Conservation (phyloP, 1,284 basidiomycete species). For the Ustilago curta region DNA sequence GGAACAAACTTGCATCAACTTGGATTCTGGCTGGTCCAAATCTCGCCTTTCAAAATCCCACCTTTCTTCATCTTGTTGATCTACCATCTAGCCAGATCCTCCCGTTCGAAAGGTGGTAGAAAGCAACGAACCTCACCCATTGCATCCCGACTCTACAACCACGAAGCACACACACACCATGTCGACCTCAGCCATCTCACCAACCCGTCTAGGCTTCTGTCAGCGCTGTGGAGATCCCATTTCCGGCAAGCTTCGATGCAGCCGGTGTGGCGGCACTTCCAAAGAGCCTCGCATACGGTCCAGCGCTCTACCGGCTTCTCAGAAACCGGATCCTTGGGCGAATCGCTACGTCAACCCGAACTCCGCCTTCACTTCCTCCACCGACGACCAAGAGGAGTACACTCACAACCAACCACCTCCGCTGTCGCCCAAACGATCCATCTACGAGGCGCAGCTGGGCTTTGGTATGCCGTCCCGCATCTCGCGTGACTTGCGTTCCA, state of each 20-base stretch:
- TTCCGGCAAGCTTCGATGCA: slow-evolving; percentile 37
- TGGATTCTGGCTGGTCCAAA: not conserved
- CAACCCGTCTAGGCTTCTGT: slow-evolving; percentile 34
- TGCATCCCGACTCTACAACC: not conserved
- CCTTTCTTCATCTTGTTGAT: slow-evolving; percentile 6
- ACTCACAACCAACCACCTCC: slow-evolving; percentile 28
- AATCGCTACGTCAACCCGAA: slow-evolving; percentile 27
- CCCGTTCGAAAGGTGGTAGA: not conserved
- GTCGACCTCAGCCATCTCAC: slow-evolving; percentile 13
- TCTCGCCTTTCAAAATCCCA: slow-evolving; percentile 4
- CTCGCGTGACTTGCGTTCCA: slow-evolving; percentile 41
- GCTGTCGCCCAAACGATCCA: slow-evolving; percentile 28
- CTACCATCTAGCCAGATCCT: slow-evolving; percentile 10
- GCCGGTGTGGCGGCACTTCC: slow-evolving; percentile 31
- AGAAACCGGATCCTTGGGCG: slow-evolving; percentile 39
- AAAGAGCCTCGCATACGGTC: slow-evolving; percentile 26
- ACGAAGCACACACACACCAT: not conserved
- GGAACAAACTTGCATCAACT: not conserved
- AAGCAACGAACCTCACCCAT: too few relatives aligned
- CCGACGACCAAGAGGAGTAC: slow-evolving; percentile 12
- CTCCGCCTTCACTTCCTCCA: not conserved
- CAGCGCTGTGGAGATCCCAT: slow-evolving; percentile 49
- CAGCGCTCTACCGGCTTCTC: slow-evolving; percentile 8
- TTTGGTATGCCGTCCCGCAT: slow-evolving; percentile 57
- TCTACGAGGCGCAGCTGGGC: slow-evolving; percentile 27